Evolutionary conservation across 345 rosid genomes (phyloP).

Genomic region (Salix udensis): DNA sequence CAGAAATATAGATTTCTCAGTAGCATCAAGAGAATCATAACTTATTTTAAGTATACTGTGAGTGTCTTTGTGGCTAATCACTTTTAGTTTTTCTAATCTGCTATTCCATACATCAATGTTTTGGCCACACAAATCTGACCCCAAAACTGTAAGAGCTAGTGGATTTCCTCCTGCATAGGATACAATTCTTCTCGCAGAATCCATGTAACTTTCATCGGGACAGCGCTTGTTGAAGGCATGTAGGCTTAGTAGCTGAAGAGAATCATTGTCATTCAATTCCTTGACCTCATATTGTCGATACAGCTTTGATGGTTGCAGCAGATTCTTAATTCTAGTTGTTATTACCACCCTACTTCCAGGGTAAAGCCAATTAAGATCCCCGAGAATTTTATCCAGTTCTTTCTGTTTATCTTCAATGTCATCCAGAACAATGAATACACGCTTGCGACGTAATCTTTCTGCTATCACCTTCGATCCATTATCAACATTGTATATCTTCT

Average conservation of each 20-base stretch:
- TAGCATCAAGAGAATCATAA: slow-evolving; percentile 17
- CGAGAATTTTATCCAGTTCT: background rate
- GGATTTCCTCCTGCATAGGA: background rate
- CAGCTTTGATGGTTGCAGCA: background rate
- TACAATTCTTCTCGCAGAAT: background rate
- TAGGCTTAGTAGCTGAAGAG: slow-evolving; percentile 13
- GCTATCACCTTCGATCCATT: background rate
- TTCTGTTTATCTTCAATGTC: slow-evolving; percentile 4
- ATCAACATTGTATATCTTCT: slow-evolving; percentile 1
- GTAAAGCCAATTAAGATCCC: slow-evolving; percentile 8
- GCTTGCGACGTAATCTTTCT: background rate
- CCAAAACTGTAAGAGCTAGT: slow-evolving; percentile 16
- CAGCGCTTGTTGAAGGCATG: background rate
- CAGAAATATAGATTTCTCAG: slow-evolving; percentile 18
- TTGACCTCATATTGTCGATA: slow-evolving; percentile 6
- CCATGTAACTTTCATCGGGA: background rate
- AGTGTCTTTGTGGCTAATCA: slow-evolving; percentile 3
- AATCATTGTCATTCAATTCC: slow-evolving; percentile 1
- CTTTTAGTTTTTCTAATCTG: slow-evolving; percentile 10
- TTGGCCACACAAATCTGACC: slow-evolving; percentile 8
- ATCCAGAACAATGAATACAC: slow-evolving; percentile 12
- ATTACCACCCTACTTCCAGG: slow-evolving; percentile 21
- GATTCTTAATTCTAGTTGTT: slow-evolving; percentile 16
- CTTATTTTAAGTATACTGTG: slow-evolving; percentile 16
- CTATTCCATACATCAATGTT: slow-evolving; percentile 12